Conservation (phyloP, 2,329 filamentous ascomycete genomes). For the Penicillium sp. region DNA sequence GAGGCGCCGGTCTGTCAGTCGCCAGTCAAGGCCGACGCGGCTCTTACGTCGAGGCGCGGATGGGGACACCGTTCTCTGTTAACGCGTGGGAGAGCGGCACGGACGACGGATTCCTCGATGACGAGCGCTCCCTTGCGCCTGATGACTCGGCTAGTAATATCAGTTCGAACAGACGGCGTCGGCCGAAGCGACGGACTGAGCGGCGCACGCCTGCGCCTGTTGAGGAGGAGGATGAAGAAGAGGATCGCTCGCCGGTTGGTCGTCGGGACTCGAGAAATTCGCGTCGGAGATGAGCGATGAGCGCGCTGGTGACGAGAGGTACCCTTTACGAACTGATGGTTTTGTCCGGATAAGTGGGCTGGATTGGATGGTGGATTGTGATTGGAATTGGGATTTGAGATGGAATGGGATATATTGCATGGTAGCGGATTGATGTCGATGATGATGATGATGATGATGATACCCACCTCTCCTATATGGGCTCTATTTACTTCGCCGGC, state of each 20-base stretch:
- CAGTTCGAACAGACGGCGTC: constrained; percentile 48
- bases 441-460: constrained; percentile 15
- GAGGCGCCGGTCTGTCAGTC: constrained; percentile 72
- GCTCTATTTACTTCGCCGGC: neutral
- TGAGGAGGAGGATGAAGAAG: constrained; percentile 53
- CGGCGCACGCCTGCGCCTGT: constrained; percentile 54
- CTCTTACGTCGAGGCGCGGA: constrained; percentile 44
- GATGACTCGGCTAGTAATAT: constrained; percentile 57
- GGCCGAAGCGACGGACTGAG: constrained; percentile 52
- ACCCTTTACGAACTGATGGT: neutral
- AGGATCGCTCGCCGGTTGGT: constrained; percentile 26
- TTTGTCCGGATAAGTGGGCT: neutral
- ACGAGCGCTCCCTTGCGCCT: constrained; percentile 49
- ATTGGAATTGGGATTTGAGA: too few relatives aligned
- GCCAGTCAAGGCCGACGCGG: constrained; percentile 51
- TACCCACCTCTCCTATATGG: constrained; percentile 20
- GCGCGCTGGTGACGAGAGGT: too few relatives aligned
- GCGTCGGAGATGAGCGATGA: constrained; percentile 30
- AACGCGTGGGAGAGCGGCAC: constrained; percentile 45
- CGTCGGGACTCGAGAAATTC: constrained; percentile 33
- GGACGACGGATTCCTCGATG: constrained; percentile 52
- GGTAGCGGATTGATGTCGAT: constrained; percentile 12
- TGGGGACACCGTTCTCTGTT: constrained; percentile 46
- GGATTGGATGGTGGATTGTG: neutral
- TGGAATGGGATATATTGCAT: constrained; percentile 22